phyloP scores from a whole-genome alignment of 2,329 filamentous ascomycete genomes.

The Apiospora saccharicola region DNA sequence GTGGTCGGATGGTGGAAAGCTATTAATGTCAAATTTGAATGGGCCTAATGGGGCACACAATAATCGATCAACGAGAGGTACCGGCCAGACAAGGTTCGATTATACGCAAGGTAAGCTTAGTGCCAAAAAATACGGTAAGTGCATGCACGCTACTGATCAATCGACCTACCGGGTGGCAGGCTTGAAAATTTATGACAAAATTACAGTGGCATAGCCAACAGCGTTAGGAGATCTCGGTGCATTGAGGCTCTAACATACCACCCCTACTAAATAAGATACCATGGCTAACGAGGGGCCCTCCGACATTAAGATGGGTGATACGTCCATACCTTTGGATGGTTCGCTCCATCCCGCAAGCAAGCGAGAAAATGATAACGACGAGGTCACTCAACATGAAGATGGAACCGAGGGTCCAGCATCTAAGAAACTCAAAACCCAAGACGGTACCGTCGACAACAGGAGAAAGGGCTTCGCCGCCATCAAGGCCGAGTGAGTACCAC shows the following conservation, averaged over 20 bases:
- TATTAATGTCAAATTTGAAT: background rate
- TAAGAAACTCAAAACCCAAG: conserved; percentile 65
- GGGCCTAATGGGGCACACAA: background rate
- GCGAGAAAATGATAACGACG: conserved; percentile 29
- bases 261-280: background rate
- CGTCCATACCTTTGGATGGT: background rate
- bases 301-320: conserved; percentile 4
- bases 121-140: background rate
- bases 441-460: conserved; percentile 43
- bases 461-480: conserved; percentile 44
- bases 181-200: conserved; percentile 20
- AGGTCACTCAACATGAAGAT: conserved; percentile 38
- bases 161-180: background rate
- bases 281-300: conserved; percentile 21
- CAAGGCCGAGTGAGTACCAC: conserved; percentile 47
- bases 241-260: background rate
- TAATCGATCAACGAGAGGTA: background rate
- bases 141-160: background rate
- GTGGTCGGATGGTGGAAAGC: background rate
- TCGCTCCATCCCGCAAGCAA: conserved; percentile 20
- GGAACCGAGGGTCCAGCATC: conserved; percentile 53
- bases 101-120: background rate
- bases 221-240: conserved; percentile 11
- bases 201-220: conserved; percentile 10
- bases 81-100: background rate